phyloP scores from a whole-genome alignment of 2,329 filamentous ascomycete species.

The Emergomyces africanus region DNA sequence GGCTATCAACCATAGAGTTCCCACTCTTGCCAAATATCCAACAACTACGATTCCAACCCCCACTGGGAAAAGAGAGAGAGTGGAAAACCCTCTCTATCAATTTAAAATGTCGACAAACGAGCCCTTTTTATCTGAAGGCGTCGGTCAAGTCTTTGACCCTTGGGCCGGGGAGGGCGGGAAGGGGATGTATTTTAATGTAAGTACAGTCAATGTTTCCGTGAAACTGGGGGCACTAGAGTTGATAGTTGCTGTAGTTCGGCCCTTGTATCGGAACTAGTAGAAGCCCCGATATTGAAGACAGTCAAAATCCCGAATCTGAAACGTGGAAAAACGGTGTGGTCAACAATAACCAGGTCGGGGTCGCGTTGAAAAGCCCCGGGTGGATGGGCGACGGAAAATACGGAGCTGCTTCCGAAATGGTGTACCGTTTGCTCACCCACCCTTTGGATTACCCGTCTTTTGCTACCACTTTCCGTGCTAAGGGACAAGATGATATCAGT shows the following conservation, averaged over 20 bases:
- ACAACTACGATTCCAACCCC: slow-evolving; percentile 25
- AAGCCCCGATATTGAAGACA: slow-evolving; percentile 8
- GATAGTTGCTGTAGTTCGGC: slow-evolving; percentile 7
- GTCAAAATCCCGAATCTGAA: slow-evolving; percentile 12
- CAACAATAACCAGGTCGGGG: slow-evolving; percentile 13
- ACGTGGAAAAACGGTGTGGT: slow-evolving; percentile 12
- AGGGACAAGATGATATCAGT: slow-evolving; percentile 4
- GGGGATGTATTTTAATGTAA: slow-evolving; percentile 4
- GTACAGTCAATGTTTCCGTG: neutral
- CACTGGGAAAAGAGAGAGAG: slow-evolving; percentile 22
- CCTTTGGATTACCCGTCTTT: slow-evolving; percentile 11
- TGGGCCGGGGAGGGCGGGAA: neutral
- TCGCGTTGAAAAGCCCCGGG: slow-evolving; percentile 7
- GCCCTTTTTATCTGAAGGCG: slow-evolving; percentile 7
- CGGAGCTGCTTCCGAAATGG: slow-evolving; percentile 11
- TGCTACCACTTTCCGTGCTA: slow-evolving; percentile 15
- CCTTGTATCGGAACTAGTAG: slow-evolving; percentile 12
- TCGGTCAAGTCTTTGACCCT: slow-evolving; percentile 3
- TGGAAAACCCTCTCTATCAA: slow-evolving; percentile 34
- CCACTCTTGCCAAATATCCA: slow-evolving; percentile 18
- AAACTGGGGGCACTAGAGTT: neutral
- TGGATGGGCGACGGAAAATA: slow-evolving; percentile 8
- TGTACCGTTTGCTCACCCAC: slow-evolving; percentile 11
- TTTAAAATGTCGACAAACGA: slow-evolving; percentile 25
- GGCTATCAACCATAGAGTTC: slow-evolving; percentile 20